Percentiles rank a stretch among this genome's conserved stretches.
phyloP scores from a whole-genome alignment of 2,329 filamentous ascomycete species.

The Pezicula carpinea region DNA sequence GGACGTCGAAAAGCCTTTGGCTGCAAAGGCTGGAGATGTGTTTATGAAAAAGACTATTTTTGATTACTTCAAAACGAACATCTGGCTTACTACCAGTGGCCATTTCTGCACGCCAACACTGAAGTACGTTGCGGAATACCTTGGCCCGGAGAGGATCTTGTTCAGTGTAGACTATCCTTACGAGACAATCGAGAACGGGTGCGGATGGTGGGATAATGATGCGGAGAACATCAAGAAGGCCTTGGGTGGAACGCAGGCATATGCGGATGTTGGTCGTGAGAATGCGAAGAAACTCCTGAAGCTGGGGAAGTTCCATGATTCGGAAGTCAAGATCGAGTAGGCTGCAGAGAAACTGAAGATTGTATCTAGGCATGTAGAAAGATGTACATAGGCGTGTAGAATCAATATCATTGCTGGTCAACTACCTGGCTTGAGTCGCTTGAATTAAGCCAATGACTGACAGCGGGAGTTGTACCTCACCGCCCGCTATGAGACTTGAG shows the following conservation, averaged over 20 bases:
- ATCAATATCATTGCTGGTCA: too few relatives aligned
- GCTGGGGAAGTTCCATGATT: constrained; percentile 10
- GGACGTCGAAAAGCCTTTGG: constrained; percentile 41
- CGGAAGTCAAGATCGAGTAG: not conserved
- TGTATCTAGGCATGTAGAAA: too few relatives aligned
- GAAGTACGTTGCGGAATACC: constrained; percentile 42
- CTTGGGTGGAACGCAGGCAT: constrained; percentile 21
- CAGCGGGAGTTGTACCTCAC: too few relatives aligned
- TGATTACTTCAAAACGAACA: constrained; percentile 50
- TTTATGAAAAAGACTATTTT: constrained; percentile 35
- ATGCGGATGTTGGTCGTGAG: constrained; percentile 38
- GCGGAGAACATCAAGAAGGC: constrained; percentile 29
- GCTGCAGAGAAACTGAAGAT: not conserved
- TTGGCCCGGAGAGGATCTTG: constrained; percentile 46
- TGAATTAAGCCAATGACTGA: too few relatives aligned
- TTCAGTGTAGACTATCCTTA: constrained; percentile 51
- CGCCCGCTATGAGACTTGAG: too few relatives aligned
- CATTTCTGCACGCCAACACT: constrained; percentile 51
- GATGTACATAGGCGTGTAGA: too few relatives aligned
- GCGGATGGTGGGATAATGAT: constrained; percentile 39
- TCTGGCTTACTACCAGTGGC: constrained; percentile 53
- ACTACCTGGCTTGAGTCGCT: too few relatives aligned
- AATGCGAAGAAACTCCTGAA: constrained; percentile 41
- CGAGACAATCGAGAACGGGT: constrained; percentile 38
- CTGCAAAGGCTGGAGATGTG: constrained; percentile 23